phyloP scores from a whole-genome alignment of 495 filamentous ascomycete genomes.

The Penicillium fimorum region DNA sequence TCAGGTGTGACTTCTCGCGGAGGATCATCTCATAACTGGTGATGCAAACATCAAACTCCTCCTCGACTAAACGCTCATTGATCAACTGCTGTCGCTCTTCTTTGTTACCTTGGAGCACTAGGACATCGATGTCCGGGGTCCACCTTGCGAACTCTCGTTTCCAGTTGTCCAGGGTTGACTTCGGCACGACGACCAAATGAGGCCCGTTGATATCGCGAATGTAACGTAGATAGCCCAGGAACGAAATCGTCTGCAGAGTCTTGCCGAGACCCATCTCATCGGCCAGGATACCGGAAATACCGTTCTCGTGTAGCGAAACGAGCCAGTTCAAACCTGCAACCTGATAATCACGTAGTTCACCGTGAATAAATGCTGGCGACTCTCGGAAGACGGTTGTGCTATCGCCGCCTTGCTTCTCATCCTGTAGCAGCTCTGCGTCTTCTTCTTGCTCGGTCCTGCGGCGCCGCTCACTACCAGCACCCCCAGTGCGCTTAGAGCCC shows the following conservation, averaged over 20 bases:
- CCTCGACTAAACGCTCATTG: constrained; percentile 82
- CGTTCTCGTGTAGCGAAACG: constrained; percentile 97
- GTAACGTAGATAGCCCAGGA: constrained; percentile 91
- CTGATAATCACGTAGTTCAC: constrained; percentile 93
- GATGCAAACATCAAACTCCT: constrained; percentile 91
- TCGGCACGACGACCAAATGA: constrained; percentile 92
- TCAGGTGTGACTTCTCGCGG: constrained; percentile 89
- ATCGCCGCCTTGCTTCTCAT: constrained; percentile 82
- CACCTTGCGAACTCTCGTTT: constrained; percentile 88
- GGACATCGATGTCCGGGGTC: constrained; percentile 92
- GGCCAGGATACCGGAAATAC: constrained; percentile 95
- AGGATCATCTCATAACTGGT: constrained; percentile 98
- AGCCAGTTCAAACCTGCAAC: constrained; percentile 95
- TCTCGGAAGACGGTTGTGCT: constrained; percentile 89
- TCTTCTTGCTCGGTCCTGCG: constrained; percentile 96
- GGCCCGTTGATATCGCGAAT: constrained; percentile 84
- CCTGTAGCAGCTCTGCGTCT: constrained; percentile 89
- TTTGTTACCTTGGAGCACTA: constrained; percentile 93
- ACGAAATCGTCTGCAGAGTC: constrained; percentile 87
- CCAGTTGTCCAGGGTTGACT: constrained; percentile 99
- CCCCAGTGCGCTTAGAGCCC: constrained; percentile 72
- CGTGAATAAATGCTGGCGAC: constrained; percentile 84
- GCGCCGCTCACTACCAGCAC: constrained; percentile 75
- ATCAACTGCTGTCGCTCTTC: constrained; percentile 89
- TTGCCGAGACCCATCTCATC: constrained; percentile 98